phyloP scores from a whole-genome alignment of 805 yeast genomes.

The Deakozyma indianensis region DNA sequence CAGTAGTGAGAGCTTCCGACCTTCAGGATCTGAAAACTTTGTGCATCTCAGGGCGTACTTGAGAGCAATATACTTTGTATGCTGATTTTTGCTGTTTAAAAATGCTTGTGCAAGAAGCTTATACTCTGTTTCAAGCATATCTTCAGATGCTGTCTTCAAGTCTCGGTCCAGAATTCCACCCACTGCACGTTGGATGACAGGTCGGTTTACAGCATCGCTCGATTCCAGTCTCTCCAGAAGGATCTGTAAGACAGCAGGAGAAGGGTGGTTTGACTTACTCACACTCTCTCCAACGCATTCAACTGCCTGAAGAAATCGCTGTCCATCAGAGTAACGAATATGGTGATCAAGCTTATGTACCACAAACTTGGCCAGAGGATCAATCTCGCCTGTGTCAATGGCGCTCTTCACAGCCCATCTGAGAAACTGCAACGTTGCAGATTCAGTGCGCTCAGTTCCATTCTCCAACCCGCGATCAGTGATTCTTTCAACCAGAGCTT shows the following conservation, averaged over 20 bases:
- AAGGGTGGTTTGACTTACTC: not conserved
- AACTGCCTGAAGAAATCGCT: not conserved
- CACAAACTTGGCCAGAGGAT: not conserved
- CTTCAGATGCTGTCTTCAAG: not conserved
- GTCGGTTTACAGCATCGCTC: not conserved
- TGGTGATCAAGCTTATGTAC: not conserved
- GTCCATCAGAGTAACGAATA: not conserved
- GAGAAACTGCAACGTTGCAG: not conserved
- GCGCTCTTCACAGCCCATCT: not conserved
- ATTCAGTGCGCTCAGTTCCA: not conserved
- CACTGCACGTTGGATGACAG: not conserved
- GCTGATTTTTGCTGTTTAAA: not conserved
- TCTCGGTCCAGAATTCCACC: not conserved
- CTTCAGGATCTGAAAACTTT: constrained; percentile 52
- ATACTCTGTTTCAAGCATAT: not conserved
- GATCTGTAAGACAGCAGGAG: not conserved
- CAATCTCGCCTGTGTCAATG: not conserved
- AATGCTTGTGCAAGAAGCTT: not conserved
- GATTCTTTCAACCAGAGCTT: not conserved
- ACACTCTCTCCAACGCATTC: not conserved
- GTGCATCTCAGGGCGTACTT: constrained; percentile 51
- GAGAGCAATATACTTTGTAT: constrained; percentile 40
- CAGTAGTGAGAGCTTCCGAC: constrained; percentile 50
- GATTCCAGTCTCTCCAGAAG: not conserved
- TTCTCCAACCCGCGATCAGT: not conserved